A percentile compares a stretch with the other conserved stretches of the same genome.
These are phyloP conservation scores for Debaryomyces robertsiae DNA, from an alignment of 1,139 yeast genomes.

Conservation along the genomic window DNA sequence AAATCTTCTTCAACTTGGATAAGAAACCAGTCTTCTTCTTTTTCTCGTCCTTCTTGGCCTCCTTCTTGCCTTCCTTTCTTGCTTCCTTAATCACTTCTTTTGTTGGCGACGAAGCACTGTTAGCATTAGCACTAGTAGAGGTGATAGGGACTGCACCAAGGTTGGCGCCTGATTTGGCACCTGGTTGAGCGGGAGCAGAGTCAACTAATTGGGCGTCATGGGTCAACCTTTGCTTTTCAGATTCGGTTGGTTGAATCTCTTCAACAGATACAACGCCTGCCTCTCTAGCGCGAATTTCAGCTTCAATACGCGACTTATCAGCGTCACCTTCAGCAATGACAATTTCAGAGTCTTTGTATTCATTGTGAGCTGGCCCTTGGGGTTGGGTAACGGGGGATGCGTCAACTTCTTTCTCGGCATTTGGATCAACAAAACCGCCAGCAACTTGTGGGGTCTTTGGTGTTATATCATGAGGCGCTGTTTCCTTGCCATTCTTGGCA, in stretches of 20 bases:
- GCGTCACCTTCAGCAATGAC: slow-evolving; percentile 42
- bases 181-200: slow-evolving; percentile 15
- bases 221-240: slow-evolving; percentile 38
- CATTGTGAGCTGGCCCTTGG: slow-evolving; percentile 10
- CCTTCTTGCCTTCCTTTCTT: slow-evolving; percentile 13
- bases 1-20: slow-evolving; percentile 49
- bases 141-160: slow-evolving; percentile 10
- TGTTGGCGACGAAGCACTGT: slow-evolving; percentile 10
- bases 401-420: slow-evolving; percentile 27
- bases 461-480: neutral
- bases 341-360: slow-evolving; percentile 31
- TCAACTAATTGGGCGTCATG: slow-evolving; percentile 32
- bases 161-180: slow-evolving; percentile 7
- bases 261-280: slow-evolving; percentile 44
- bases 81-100: neutral
- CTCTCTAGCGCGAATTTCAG: slow-evolving; percentile 41
- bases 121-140: slow-evolving; percentile 11
- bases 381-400: slow-evolving; percentile 18
- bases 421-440: slow-evolving; percentile 1
- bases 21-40: slow-evolving; percentile 49
- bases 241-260: slow-evolving; percentile 46
- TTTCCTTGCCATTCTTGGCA: neutral
- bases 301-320: slow-evolving; percentile 31
- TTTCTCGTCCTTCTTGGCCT: slow-evolving; percentile 21
- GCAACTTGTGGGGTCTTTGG: neutral